Base-by-base conservation (phyloP, 805 yeast species). In the Ogataea trehalophila region DNA sequence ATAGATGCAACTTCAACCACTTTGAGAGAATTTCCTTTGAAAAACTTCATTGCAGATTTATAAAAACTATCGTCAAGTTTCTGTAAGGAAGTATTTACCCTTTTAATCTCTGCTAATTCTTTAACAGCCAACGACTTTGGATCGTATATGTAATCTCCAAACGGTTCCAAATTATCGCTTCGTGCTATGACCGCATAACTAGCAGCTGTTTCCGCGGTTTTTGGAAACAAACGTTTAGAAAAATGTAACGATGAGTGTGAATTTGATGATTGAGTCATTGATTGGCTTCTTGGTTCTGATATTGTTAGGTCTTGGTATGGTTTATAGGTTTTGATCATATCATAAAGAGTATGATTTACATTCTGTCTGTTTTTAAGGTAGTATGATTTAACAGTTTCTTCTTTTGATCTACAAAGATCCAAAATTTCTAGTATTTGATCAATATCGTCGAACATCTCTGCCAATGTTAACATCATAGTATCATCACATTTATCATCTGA, bases 21-120 rank as follows among this genome's bases (percentile, higher is more conserved):
- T 42, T 61, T 67, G 17, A 53, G 52, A 1, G 71, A 50, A 47
- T 77, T 70, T 3, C 81, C 81, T n/a, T 67, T 50, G 55, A 70
- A 77, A 54, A 73, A 76, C 15, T 49, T 59, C 5, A 79, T 42
- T 13, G 73, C 71, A 14, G 63, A 56, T 18, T 60, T 51, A 35
- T 73, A 66, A 48, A 80, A 80, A 1, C 52, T 52, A 45, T 67
- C 67, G 50, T 68, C 68, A 13, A 80, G 55, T 1, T 55, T 51
- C 14, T 59, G 61, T 13, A 80, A 60, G 6, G 51, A 51, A 0
- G 60, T 52, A 54, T 75, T 75, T 9, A 66, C 55, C 11, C 60
- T 53, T 22, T 71, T 62, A 1, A 70, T 44, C 2, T 58, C 57
- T 1, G 65, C 56, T 29, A 79, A 49, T 43, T 70, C 75, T 3